Percentiles rank a stretch among this genome's conserved stretches.
These are phyloP conservation scores for Westerdykella ornata DNA, from an alignment of 2,329 filamentous ascomycete genomes.

Conservation along the genomic window DNA sequence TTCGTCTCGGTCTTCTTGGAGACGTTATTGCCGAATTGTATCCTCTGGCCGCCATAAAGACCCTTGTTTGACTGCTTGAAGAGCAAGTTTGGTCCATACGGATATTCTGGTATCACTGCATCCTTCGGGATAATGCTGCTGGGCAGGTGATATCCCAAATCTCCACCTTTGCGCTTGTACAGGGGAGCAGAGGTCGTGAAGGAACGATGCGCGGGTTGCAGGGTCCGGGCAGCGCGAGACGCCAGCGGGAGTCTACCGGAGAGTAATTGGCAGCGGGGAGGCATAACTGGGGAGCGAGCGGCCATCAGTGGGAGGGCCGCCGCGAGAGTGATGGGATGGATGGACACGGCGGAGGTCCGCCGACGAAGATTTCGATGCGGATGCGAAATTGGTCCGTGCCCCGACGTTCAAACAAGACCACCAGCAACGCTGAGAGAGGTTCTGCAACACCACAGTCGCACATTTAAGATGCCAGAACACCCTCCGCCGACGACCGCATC, in stretches of 20 bases:
- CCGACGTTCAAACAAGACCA: neutral
- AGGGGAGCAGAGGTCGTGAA: slow-evolving; percentile 23
- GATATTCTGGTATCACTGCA: slow-evolving; percentile 50
- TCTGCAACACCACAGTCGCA: neutral
- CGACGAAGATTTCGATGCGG: slow-evolving; percentile 18
- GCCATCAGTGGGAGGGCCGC: slow-evolving; percentile 11
- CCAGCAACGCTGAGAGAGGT: neutral
- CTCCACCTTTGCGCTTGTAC: slow-evolving; percentile 25
- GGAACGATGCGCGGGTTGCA: slow-evolving; percentile 17
- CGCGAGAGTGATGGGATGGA: slow-evolving; percentile 10
- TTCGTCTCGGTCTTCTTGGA: slow-evolving; percentile 62
- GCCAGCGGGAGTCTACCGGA: slow-evolving; percentile 15
- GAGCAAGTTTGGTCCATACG: slow-evolving; percentile 60
- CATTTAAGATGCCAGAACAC: slow-evolving; percentile 31
- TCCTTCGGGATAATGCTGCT: slow-evolving; percentile 28
- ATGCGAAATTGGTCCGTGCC: slow-evolving; percentile 2
- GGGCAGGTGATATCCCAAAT: slow-evolving; percentile 33
- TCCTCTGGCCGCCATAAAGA: slow-evolving; percentile 62
- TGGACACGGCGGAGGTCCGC: slow-evolving; percentile 19
- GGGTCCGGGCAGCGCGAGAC: slow-evolving; percentile 7
- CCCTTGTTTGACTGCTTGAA: slow-evolving; percentile 78
- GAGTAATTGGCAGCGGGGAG: slow-evolving; percentile 26
- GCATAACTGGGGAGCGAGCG: slow-evolving; percentile 16
- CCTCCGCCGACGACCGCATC: slow-evolving; percentile 49
- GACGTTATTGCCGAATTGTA: slow-evolving; percentile 75